These are phyloP conservation scores for Coprinellus micaceus DNA, from an alignment of 768 basidiomycete species.

Conservation along the genomic window DNA sequence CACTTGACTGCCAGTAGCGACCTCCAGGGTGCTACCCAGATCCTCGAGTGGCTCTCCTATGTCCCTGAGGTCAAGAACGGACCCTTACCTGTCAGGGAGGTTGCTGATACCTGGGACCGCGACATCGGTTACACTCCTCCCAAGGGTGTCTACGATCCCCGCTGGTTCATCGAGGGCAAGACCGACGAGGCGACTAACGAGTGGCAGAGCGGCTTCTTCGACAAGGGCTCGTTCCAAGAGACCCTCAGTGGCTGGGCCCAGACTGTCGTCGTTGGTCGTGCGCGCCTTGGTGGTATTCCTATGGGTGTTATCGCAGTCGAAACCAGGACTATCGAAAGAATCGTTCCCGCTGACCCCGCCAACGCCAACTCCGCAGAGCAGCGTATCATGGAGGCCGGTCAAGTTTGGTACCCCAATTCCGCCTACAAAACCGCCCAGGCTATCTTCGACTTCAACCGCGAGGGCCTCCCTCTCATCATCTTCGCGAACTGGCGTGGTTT, in stretches of 20 bases:
- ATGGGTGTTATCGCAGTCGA: conserved; percentile 98
- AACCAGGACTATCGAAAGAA: conserved; percentile 93
- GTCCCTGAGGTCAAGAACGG: conserved; percentile 81
- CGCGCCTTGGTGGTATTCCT: conserved; percentile 93
- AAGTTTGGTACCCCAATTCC: conserved; percentile 99
- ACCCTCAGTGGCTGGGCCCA: conserved; percentile 99
- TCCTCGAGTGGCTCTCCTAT: conserved; percentile 93
- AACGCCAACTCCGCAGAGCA: conserved; percentile 96
- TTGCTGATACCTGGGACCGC: conserved; percentile 85
- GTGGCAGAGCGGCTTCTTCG: conserved; percentile 92
- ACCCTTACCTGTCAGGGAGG: conserved; percentile 72
- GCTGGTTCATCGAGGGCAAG: conserved; percentile 98
- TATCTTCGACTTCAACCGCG: conserved; percentile 97
- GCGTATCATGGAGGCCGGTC: conserved; percentile 98
- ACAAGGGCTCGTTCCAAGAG: conserved; percentile 97
- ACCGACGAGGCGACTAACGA: conserved; percentile 72
- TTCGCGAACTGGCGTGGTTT: conserved; percentile 99
- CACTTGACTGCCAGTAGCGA: conserved; percentile 95
- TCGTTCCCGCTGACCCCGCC: conserved; percentile 96
- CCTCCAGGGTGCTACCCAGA: conserved; percentile 90
- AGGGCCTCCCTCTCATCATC: conserved; percentile 94
- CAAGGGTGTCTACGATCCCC: conserved; percentile 92
- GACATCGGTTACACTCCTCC: conserved; percentile 86
- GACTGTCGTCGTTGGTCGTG: conserved; percentile 96
- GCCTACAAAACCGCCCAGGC: conserved; percentile 99